Conservation (phyloP, 2,329 filamentous ascomycete genomes). For the Aspergillus caelatus region DNA sequence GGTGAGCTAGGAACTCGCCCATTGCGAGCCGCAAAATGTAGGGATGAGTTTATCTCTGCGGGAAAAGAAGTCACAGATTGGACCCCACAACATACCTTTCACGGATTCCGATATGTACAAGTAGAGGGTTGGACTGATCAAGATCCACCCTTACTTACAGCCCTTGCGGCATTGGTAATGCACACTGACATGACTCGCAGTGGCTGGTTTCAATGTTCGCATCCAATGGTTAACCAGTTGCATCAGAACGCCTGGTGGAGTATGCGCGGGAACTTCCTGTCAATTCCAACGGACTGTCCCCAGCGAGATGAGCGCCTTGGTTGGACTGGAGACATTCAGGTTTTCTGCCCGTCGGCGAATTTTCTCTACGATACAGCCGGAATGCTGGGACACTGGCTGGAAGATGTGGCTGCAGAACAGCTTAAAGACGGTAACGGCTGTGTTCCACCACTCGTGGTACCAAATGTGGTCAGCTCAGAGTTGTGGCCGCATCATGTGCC, state of each 20-base stretch:
- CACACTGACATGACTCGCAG: constrained; percentile 57
- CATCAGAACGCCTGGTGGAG: constrained; percentile 60
- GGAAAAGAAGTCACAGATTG: constrained; percentile 36
- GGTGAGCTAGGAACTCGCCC: constrained; percentile 48
- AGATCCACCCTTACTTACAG: constrained; percentile 15
- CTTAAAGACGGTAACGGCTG: constrained; percentile 21
- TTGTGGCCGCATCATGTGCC: constrained; percentile 17
- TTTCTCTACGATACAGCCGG: constrained; percentile 58
- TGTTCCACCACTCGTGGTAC: constrained; percentile 37
- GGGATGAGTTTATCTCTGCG: constrained; percentile 44
- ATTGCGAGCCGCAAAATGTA: constrained; percentile 48
- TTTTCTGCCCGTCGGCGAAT: constrained; percentile 55
- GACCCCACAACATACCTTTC: constrained; percentile 57
- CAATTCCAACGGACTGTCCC: constrained; percentile 61
- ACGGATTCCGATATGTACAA: constrained; percentile 57
- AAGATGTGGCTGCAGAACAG: constrained; percentile 49
- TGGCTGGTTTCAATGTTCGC: constrained; percentile 57
- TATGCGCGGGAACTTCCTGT: constrained; percentile 62
- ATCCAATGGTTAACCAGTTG: constrained; percentile 56
- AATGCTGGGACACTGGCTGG: constrained; percentile 55
- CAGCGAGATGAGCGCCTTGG: constrained; percentile 59
- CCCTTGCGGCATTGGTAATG: constrained; percentile 45
- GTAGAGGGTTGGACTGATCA: constrained; percentile 22
- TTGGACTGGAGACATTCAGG: constrained; percentile 57
- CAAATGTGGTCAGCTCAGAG: constrained; percentile 24